phyloP scores from a whole-genome alignment of 331 rosid species.

The Malus hybrid region DNA sequence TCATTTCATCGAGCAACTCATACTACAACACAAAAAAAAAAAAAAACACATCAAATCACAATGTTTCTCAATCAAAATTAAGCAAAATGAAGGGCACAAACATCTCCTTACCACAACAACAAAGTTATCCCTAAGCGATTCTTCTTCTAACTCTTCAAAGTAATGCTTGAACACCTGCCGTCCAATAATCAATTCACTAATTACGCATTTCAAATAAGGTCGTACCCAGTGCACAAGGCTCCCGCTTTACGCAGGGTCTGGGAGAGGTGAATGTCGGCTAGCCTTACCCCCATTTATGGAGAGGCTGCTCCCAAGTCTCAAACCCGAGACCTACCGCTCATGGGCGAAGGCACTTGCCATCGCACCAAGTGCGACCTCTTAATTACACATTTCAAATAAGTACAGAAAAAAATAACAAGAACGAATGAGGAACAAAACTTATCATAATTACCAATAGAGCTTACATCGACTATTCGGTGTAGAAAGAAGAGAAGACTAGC shows the following conservation, averaged over 20 bases:
- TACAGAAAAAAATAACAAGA: too few species aligned
- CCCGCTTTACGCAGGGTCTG: too few species aligned
- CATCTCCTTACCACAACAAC: conserved; percentile 72
- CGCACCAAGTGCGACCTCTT: too few species aligned
- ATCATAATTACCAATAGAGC: too few species aligned
- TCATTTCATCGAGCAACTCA: conserved; percentile 92
- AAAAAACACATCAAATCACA: conserved; percentile 11
- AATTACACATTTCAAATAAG: neutral
- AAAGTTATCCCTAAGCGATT: conserved; percentile 95
- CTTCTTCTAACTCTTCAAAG: conserved; percentile 95
- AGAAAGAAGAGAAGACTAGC: conserved; percentile 89
- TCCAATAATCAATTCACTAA: neutral
- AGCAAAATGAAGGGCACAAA: neutral
- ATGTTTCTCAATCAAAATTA: neutral
- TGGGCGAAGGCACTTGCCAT: too few species aligned
- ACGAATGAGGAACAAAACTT: too few species aligned
- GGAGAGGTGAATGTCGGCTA: too few species aligned
- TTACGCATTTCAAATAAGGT: too few species aligned
- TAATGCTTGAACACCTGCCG: conserved; percentile 93
- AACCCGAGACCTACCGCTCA: too few species aligned
- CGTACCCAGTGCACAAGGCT: too few species aligned
- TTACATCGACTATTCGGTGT: conserved; percentile 82
- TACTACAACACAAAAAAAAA: conserved; percentile 27
- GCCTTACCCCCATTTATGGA: too few species aligned
- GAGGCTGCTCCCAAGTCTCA: too few species aligned